These are phyloP conservation scores for Emericellopsis cladophorae DNA, from an alignment of 2,329 filamentous ascomycete species.

Conservation along the genomic window DNA sequence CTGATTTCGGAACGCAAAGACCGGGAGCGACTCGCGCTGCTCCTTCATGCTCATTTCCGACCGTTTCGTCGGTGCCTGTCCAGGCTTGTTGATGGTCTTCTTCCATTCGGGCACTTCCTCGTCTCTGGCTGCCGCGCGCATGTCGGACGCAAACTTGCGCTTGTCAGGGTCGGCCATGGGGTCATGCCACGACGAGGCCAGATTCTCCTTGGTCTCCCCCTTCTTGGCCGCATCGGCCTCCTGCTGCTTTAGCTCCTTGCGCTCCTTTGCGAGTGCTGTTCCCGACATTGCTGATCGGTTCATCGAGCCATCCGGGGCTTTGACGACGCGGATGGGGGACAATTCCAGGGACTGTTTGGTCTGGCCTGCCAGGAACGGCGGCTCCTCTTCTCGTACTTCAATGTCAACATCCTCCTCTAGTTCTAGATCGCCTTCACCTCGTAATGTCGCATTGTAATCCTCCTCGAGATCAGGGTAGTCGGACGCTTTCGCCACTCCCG, in stretches of 20 bases:
- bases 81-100: slow-evolving; percentile 64
- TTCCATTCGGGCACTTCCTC: slow-evolving; percentile 89
- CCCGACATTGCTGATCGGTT: slow-evolving; percentile 95
- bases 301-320: slow-evolving; percentile 94
- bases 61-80: slow-evolving; percentile 71
- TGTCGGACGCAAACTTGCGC: slow-evolving; percentile 77
- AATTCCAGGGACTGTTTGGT: slow-evolving; percentile 93
- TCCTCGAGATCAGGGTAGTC: slow-evolving; percentile 94
- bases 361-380: slow-evolving; percentile 88
- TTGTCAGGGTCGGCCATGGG: slow-evolving; percentile 83
- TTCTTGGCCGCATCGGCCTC: slow-evolving; percentile 67
- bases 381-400: slow-evolving; percentile 90
- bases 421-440: slow-evolving; percentile 77
- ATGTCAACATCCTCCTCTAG: slow-evolving; percentile 96
- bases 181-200: slow-evolving; percentile 90
- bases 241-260: slow-evolving; percentile 77
- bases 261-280: slow-evolving; percentile 75
- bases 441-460: slow-evolving; percentile 79
- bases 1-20: slow-evolving; percentile 77
- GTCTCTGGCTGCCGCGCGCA: slow-evolving; percentile 46
- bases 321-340: slow-evolving; percentile 91
- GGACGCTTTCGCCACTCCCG: slow-evolving; percentile 80
- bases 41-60: slow-evolving; percentile 91
- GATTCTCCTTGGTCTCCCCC: slow-evolving; percentile 67
- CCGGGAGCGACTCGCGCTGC: slow-evolving; percentile 79